Evolutionary conservation across 306 rosid species (phyloP), one percentile per base, ranked within the genome.

Genomic region (Trifolium fragiferum): DNA sequence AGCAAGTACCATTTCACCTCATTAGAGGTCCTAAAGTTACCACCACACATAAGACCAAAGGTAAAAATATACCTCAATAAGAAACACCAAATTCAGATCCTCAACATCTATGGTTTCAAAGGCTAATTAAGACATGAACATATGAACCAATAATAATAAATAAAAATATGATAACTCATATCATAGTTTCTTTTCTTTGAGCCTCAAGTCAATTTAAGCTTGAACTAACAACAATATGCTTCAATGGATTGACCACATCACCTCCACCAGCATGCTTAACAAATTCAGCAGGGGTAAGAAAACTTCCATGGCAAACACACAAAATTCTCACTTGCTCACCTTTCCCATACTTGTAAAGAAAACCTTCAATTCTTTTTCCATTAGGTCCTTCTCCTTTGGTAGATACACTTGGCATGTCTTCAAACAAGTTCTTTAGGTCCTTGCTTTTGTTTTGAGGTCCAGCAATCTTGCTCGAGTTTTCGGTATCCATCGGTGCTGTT

Each of bases 291-390:
- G 96, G 96, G 1, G 93, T 78, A 3, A 88, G 86, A 64, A 88
- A 92, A 78, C 70, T 82, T 21, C 97, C 97, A 50, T 92, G 97
- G 47, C 97, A 92, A 18, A 88, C 89, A 4, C 97, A 92, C 25
- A 92, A 83, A 43, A 92, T 92, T 18, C 89, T 86, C 77, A 92
- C 96, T 33, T 92, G 91, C 68, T 86, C 93, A 8, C 90, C 93
- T 66, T 86, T 92, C 66, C 81, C 84, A 62, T 89, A 89, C 35
- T 89, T 73, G 70, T 88, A 92, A n/a, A 92, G 96, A 78, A 92
- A 87, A 1, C 97, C 97, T 69, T 92, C 84, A 62, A 92, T 67
- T 73, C 73, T 89, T 61, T 60, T 89, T 3, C 97, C 93, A 53
- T 81, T 58, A 32, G 96, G 93, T 11, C 97, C 96, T 0, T 72